Evolutionary conservation across 805 yeast species (phyloP), one percentile per base, ranked within the genome.

Genomic region (Starmerella powellii): DNA sequence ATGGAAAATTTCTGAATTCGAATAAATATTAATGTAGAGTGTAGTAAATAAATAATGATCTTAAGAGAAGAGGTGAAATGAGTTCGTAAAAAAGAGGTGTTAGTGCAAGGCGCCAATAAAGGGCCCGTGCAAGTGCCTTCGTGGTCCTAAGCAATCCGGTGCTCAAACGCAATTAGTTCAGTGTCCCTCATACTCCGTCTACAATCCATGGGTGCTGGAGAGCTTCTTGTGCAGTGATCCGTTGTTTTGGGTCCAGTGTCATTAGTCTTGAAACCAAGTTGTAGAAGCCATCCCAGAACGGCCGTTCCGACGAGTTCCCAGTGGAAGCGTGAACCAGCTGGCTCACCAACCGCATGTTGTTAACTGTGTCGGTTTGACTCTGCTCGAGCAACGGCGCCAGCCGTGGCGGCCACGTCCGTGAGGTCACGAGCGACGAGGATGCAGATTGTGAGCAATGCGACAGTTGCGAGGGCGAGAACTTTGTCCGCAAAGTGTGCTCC

Each of bases 271-370:
- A 72, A 48, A 82, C 64, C 51, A 84, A 65, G 59, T 84, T 94
- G 39, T 70, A 63, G 59, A 86, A 86, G 61, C 72, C 72, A 66
- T 73, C 80, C 95, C 96, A 87, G 60, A 85, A 85, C 34, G 80
- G 80, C 59, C 67, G 59, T 62, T 77, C 67, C 53, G 45, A 38
- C 40, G 13, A 24, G 31, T 43, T 19, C 37, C 12, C 13, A 52
- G 47, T 3, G 50, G 38, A 34, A 38, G 34, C n/a, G 34, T 38
- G 34, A 5, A 55, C 46, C 13, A 54, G 44, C 28, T 44, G 40
- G 33, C 26, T 32, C 17, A 55, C 32, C 12, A 52, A 37, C 34
- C 19, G 43, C 46, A 45, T 45, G 18, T 39, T 34, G 17, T 28
- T 20, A n/a, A 54, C 49, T 8, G 44, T 31, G 19, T 46, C 40